phyloP scores from a whole-genome alignment of 495 filamentous ascomycete genomes.

The Delitschia confertaspora region DNA sequence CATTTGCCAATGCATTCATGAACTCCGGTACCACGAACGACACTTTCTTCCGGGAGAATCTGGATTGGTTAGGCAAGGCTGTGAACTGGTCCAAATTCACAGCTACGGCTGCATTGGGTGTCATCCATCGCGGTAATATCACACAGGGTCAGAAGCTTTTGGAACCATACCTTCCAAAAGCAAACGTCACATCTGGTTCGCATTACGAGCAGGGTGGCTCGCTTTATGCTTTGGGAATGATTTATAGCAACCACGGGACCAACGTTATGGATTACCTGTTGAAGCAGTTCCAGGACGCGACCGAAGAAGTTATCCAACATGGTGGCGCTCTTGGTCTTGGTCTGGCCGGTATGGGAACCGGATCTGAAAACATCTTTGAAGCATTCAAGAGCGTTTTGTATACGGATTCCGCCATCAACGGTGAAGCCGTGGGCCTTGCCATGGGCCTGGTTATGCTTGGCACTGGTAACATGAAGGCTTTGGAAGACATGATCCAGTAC shows the following conservation, averaged over 20 bases:
- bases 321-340: conserved; percentile 92
- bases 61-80: conserved; percentile 97
- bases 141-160: conserved; percentile 86
- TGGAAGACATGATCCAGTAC: conserved; percentile 95
- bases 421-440: conserved; percentile 88
- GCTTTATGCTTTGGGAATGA: conserved; percentile 89
- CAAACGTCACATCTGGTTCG: conserved; percentile 61
- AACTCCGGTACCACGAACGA: conserved; percentile 98
- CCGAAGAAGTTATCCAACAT: conserved; percentile 93
- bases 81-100: conserved; percentile 99
- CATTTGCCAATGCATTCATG: conserved; percentile 98
- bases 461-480: conserved; percentile 78
- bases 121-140: conserved; percentile 92
- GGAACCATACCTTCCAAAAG: conserved; percentile 85
- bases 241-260: conserved; percentile 95
- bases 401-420: conserved; percentile 88
- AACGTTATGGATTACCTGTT: conserved; percentile 84
- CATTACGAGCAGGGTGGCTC: conserved; percentile 94
- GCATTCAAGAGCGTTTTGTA: conserved; percentile 80
- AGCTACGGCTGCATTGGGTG: conserved; percentile 90
- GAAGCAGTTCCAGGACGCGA: conserved; percentile 73
- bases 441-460: conserved; percentile 98
- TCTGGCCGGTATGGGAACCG: conserved; percentile 96
- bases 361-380: conserved; percentile 81
- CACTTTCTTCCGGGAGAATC: conserved; percentile 92